A percentile compares a stretch with the other conserved stretches of the same genome.
These are phyloP conservation scores for Entomortierella chlamydospora DNA, from an alignment of 192 early-diverging fungal species.

Conservation along the genomic window DNA sequence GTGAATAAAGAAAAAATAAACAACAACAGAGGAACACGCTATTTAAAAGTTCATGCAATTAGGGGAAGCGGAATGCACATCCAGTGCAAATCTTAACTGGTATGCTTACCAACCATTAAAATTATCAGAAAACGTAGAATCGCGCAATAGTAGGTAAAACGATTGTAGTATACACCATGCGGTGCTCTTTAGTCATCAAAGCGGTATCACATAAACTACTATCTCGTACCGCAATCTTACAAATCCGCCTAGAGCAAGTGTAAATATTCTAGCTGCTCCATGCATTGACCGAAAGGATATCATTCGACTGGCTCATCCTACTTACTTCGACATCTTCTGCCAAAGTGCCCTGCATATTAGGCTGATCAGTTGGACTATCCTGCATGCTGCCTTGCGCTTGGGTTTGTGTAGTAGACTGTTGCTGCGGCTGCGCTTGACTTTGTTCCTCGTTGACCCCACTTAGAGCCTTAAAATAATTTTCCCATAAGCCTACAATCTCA, in stretches of 20 bases:
- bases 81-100: too few species aligned
- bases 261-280: slow-evolving; percentile 35
- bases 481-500: slow-evolving; percentile 65
- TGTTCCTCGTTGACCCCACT: slow-evolving; percentile 28
- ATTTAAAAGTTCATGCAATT: neutral
- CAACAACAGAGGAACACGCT: neutral
- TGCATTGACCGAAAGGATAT: slow-evolving; percentile 39
- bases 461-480: slow-evolving; percentile 49
- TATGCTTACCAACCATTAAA: too few species aligned
- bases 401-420: slow-evolving; percentile 6
- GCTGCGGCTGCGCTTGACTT: slow-evolving; percentile 7
- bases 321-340: neutral
- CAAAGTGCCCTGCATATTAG: neutral
- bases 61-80: too few species aligned
- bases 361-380: neutral
- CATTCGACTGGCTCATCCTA: slow-evolving; percentile 15
- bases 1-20: neutral
- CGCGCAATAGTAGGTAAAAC: too few species aligned
- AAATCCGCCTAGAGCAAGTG: too few species aligned
- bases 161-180: too few species aligned
- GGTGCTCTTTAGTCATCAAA: too few species aligned
- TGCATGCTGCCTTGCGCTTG: neutral
- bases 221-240: too few species aligned
- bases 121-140: too few species aligned
- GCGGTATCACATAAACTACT: too few species aligned